Conservation (phyloP, 371 early-diverging fungal genomes). For the Mucor piriformis region DNA sequence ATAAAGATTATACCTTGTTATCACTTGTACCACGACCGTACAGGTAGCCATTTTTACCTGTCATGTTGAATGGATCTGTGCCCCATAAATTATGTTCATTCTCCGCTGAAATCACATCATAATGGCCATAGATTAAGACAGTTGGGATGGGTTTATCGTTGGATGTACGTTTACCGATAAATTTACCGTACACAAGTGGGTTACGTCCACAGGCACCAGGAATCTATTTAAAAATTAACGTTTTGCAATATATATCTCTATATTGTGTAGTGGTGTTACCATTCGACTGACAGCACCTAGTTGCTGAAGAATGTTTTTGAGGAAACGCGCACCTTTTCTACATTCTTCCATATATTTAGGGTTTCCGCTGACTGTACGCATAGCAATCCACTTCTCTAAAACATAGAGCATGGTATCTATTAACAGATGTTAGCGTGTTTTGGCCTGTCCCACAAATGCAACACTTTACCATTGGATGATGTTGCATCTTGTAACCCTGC, state of each 20-base stretch:
- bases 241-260: neutral
- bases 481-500: slow-evolving; percentile 19
- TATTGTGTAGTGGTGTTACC: slow-evolving; percentile 22
- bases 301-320: slow-evolving; percentile 69
- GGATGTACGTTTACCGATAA: slow-evolving; percentile 45
- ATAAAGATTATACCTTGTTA: slow-evolving; percentile 56
- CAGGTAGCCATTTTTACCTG: slow-evolving; percentile 72
- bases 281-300: slow-evolving; percentile 75
- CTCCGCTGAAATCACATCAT: slow-evolving; percentile 80
- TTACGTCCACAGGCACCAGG: slow-evolving; percentile 71
- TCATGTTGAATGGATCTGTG: slow-evolving; percentile 46
- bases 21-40: slow-evolving; percentile 85
- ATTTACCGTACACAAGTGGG: slow-evolving; percentile 79
- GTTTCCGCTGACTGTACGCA: slow-evolving; percentile 73
- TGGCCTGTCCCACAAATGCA: too few relatives aligned
- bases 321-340: slow-evolving; percentile 21
- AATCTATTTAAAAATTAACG: slow-evolving; percentile 32
- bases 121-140: slow-evolving; percentile 84
- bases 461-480: slow-evolving; percentile 23
- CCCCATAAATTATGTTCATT: slow-evolving; percentile 59
- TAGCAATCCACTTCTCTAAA: slow-evolving; percentile 73
- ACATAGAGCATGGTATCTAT: slow-evolving; percentile 62
- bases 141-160: slow-evolving; percentile 36
- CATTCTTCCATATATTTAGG: slow-evolving; percentile 44
- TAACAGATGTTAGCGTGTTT: too few relatives aligned